Evolutionary conservation across 306 rosid species (phyloP).

Genomic region (Cucumis melo): DNA sequence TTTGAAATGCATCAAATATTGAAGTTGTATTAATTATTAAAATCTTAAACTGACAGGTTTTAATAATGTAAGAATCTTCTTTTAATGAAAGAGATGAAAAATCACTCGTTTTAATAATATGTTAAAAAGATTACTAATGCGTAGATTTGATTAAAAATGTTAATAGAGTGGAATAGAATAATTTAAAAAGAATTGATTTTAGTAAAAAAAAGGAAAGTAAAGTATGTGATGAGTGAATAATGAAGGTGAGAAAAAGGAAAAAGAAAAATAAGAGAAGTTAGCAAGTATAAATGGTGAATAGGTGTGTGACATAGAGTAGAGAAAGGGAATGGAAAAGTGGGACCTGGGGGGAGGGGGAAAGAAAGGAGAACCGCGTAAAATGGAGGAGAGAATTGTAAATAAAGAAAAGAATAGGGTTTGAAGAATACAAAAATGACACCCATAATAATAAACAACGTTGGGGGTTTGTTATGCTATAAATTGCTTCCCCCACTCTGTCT

Average conservation of each 20-base stretch:
- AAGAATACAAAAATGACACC: background rate
- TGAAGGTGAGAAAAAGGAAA: background rate
- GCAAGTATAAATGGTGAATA: background rate
- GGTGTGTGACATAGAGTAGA: background rate
- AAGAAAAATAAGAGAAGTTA: background rate
- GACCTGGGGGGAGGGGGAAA: background rate
- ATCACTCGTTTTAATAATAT: too few species aligned
- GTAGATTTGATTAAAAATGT: too few species aligned
- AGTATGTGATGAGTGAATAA: background rate
- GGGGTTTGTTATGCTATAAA: background rate
- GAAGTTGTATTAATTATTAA: too few species aligned
- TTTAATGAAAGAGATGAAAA: too few species aligned
- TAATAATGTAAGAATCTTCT: too few species aligned
- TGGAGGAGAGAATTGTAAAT: constrained; percentile 4
- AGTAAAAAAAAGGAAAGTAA: background rate
- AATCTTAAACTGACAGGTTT: too few species aligned
- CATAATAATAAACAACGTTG: background rate
- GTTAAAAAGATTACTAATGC: too few species aligned
- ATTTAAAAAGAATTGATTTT: background rate
- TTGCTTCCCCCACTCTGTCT: background rate
- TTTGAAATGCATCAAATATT: too few species aligned
- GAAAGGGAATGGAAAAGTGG: background rate
- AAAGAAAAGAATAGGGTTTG: background rate
- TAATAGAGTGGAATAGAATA: background rate
- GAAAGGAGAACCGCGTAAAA: background rate